Base-by-base conservation (phyloP, 2,329 filamentous ascomycete genomes). In the Exophiala alcalophila region DNA sequence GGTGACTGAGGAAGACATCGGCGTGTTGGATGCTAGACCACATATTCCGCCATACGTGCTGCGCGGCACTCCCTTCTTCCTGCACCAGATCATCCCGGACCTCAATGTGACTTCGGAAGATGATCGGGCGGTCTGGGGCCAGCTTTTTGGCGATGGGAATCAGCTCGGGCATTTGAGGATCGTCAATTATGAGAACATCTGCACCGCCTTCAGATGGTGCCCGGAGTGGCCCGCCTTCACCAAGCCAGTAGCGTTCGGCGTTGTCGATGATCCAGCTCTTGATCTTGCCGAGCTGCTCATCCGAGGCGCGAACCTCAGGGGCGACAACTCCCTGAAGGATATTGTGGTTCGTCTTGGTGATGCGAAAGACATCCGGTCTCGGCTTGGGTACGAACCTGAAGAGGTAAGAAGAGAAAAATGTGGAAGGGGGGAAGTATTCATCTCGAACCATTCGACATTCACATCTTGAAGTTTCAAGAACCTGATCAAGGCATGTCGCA, bases 341-440 rank as follows among this genome's bases (percentile, higher is more conserved):
- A 65, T 92, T 92, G 76, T 92, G 86, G 55, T 89, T 84, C 53
- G 84, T 89, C 67, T 92, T 92, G 54, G 86, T 92, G 63, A 87
- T 83, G 36, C 85, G 76, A 65, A 92, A 92, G 8, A 91, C 80
- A 11, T 84, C 81, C 3, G 84, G 84, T 36, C 83, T 81, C 15
- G 86, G 85, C 61, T 87, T 88, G 5, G 86, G 86, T 1, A 91
- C 86, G 48, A 76, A 79, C 73, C 74, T 77, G 30, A 21, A 24
- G 5, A 41, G 16, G 23, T 50, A 21, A 36, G 46, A 25, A 14
- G 4, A 4, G 6, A 19, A 7, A n/a, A 12, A 5, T 6, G 5
- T 33, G 18, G 14, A n/a, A n/a, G n/a, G 4, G 16, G 20, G n/a
- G 16, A 12, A n/a, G 12, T 4, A 14, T 15, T n/a, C 4, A 14